Evolutionary conservation across 768 basidiomycete species (phyloP).

Genomic region (Boletellus sp.): DNA sequence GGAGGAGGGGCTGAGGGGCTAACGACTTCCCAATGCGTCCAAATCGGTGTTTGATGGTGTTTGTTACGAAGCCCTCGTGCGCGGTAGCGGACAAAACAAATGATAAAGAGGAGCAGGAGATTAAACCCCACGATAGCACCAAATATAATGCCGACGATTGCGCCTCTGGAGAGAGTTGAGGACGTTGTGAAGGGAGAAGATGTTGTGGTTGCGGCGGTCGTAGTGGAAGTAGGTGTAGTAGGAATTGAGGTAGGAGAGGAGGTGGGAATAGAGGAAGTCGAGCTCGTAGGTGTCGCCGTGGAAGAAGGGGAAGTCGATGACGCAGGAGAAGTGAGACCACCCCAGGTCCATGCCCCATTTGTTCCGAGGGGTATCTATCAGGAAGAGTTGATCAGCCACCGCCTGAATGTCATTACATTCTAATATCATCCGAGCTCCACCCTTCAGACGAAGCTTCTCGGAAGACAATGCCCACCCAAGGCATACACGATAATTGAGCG

Average conservation of each 20-base stretch:
- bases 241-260: constrained; percentile 16
- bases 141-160: constrained; percentile 36
- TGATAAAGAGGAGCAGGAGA: constrained; percentile 47
- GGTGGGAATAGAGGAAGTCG: constrained; percentile 30
- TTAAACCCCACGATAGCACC: constrained; percentile 56
- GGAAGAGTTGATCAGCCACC: constrained; percentile 10
- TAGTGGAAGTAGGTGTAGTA: constrained; percentile 13
- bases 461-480: not conserved
- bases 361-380: constrained; percentile 70
- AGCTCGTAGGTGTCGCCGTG: constrained; percentile 22
- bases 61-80: constrained; percentile 14
- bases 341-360: constrained; percentile 61
- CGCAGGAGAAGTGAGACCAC: constrained; percentile 68
- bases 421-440: not conserved
- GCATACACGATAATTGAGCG: not conserved
- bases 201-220: constrained; percentile 26
- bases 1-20: constrained; percentile 20
- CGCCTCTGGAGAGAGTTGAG: constrained; percentile 29
- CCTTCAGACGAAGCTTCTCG: not conserved
- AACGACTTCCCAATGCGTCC: constrained; percentile 46
- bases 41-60: constrained; percentile 28
- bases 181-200: constrained; percentile 25
- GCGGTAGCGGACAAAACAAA: constrained; percentile 33
- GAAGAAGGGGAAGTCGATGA: constrained; percentile 31
- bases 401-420: constrained; percentile 9